Percentiles rank a stretch among this genome's conserved stretches.
These are phyloP conservation scores for Evernia prunastri DNA, from an alignment of 495 filamentous ascomycete species.

Conservation along the genomic window DNA sequence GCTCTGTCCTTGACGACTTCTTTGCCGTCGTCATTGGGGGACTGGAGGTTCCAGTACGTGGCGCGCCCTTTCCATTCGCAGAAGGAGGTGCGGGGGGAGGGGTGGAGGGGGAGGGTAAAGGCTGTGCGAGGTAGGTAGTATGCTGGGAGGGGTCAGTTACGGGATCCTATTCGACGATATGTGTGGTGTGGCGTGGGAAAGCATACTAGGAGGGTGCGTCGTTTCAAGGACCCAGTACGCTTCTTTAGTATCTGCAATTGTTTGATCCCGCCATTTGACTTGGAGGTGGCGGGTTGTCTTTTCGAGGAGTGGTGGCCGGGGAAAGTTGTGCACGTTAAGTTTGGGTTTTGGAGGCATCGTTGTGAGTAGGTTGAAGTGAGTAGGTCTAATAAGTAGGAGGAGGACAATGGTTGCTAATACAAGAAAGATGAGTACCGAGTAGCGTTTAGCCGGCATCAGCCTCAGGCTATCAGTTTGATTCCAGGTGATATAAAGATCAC, in stretches of 20 bases:
- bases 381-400: not conserved
- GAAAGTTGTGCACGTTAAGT: constrained; percentile 50
- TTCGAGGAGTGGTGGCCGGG: constrained; percentile 52
- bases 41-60: constrained; percentile 42
- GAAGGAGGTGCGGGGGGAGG: constrained; percentile 40
- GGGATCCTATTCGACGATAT: not conserved
- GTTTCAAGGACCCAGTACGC: constrained; percentile 56
- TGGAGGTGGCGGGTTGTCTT: constrained; percentile 43
- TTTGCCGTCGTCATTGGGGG: constrained; percentile 29
- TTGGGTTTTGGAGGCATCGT: constrained; percentile 40
- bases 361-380: not conserved
- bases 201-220: constrained; percentile 48
- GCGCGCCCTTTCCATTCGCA: constrained; percentile 54
- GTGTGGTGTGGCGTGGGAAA: not conserved
- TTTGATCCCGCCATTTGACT: constrained; percentile 44
- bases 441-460: not conserved
- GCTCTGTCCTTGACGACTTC: constrained; percentile 42
- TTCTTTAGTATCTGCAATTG: constrained; percentile 49
- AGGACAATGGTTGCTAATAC: not conserved
- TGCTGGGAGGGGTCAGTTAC: constrained; percentile 29
- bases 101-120: constrained; percentile 38
- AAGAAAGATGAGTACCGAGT: not conserved
- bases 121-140: constrained; percentile 49
- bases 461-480: not conserved
- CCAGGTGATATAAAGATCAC: not conserved